Conservation (phyloP, 2,329 filamentous ascomycete genomes). For the Biscogniauxia sp. region DNA sequence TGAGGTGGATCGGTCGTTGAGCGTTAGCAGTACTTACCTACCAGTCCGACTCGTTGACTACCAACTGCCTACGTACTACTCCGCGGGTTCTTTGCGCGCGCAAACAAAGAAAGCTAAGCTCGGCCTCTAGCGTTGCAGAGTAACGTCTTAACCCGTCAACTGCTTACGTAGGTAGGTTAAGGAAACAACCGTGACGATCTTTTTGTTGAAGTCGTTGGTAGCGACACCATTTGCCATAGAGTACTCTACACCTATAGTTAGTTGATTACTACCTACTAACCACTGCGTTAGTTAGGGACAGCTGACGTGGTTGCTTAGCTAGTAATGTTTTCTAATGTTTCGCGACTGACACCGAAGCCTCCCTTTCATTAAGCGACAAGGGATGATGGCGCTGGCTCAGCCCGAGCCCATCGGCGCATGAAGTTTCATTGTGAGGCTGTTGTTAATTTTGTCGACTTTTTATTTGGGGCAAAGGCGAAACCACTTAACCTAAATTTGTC, state of each 20-base stretch:
- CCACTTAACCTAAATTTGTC: background rate
- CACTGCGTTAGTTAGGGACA: too few species aligned
- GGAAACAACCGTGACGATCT: background rate
- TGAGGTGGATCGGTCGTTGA: background rate
- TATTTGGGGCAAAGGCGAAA: slow-evolving; percentile 1
- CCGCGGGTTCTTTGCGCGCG: slow-evolving; percentile 2
- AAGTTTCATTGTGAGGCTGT: slow-evolving; percentile 1
- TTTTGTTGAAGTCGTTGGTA: too few species aligned
- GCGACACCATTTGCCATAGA: background rate
- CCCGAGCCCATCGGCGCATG: slow-evolving; percentile 6
- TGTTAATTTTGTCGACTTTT: slow-evolving; percentile 1
- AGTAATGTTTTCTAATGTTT: slow-evolving; percentile 10
- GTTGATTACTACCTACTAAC: too few species aligned
- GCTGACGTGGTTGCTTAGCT: slow-evolving; percentile 3
- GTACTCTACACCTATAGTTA: background rate
- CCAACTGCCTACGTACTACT: too few species aligned
- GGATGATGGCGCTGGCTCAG: slow-evolving; percentile 15
- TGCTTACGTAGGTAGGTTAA: background rate
- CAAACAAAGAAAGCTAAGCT: slow-evolving; percentile 1
- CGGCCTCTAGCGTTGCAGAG: slow-evolving; percentile 5
- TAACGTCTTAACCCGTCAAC: background rate
- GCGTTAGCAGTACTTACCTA: background rate
- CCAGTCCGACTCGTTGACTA: background rate
- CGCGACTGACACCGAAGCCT: slow-evolving; percentile 12
- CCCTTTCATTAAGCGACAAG: slow-evolving; percentile 14